phyloP scores from a whole-genome alignment of 495 filamentous ascomycete species.

The Penicillium psychrofluorescens region DNA sequence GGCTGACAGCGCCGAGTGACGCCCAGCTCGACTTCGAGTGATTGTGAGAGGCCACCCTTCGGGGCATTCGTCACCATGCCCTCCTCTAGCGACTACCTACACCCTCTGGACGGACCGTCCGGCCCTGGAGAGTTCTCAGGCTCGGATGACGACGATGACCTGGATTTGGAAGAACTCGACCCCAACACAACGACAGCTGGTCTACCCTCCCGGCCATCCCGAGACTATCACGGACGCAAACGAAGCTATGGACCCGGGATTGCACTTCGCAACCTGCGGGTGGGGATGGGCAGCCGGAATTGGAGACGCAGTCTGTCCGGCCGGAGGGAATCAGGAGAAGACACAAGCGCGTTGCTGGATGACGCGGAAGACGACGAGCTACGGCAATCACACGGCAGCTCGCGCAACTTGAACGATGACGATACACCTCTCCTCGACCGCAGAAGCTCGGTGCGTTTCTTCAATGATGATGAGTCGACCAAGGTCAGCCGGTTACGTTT shows the following conservation, averaged over 20 bases:
- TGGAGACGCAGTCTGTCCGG: slow-evolving; percentile 45
- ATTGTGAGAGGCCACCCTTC: neutral
- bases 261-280: slow-evolving; percentile 63
- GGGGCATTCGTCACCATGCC: slow-evolving; percentile 19
- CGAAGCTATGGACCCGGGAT: slow-evolving; percentile 52
- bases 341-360: slow-evolving; percentile 48
- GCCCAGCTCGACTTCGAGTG: slow-evolving; percentile 3
- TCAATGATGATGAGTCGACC: slow-evolving; percentile 20
- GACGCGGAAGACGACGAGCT: slow-evolving; percentile 36
- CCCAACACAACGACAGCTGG: slow-evolving; percentile 36
- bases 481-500: slow-evolving; percentile 22
- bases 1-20: slow-evolving; percentile 1
- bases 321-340: slow-evolving; percentile 40
- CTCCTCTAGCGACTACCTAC: slow-evolving; percentile 33
- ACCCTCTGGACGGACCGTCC: slow-evolving; percentile 23
- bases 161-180: slow-evolving; percentile 69
- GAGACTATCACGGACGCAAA: slow-evolving; percentile 31
- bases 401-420: slow-evolving; percentile 45
- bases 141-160: slow-evolving; percentile 46
- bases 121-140: slow-evolving; percentile 26
- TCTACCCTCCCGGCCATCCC: slow-evolving; percentile 29
- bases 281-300: slow-evolving; percentile 52
- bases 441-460: slow-evolving; percentile 22
- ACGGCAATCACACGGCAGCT: slow-evolving; percentile 42
- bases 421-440: slow-evolving; percentile 57